A percentile compares a stretch with the other conserved stretches of the same genome.
These are phyloP conservation scores for Colletotrichum sp. DNA, from an alignment of 2,329 filamentous ascomycete species.

Conservation along the genomic window DNA sequence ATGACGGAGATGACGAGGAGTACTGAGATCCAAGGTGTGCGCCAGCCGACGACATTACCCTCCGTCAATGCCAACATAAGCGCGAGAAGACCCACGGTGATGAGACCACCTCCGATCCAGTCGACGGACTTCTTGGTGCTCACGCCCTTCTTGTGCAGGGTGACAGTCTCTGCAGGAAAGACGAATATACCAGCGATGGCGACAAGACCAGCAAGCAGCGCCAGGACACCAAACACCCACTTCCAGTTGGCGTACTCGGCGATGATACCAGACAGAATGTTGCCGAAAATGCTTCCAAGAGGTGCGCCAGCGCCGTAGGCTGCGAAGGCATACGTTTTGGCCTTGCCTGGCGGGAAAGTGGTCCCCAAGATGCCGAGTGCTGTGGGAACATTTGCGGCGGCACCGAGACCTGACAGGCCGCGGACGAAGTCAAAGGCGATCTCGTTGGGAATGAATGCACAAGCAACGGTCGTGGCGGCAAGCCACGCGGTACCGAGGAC, in stretches of 20 bases:
- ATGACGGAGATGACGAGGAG: conserved; percentile 64
- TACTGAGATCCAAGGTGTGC: conserved; percentile 63
- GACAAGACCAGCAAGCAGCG: conserved; percentile 62
- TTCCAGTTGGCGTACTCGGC: conserved; percentile 67
- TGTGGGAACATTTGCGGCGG: conserved; percentile 73
- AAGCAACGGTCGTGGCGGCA: conserved; percentile 60
- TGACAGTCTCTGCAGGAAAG: conserved; percentile 57
- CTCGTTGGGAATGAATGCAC: conserved; percentile 70
- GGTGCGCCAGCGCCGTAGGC: conserved; percentile 69
- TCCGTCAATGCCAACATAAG: conserved; percentile 72
- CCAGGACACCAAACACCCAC: conserved; percentile 71
- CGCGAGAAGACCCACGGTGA: conserved; percentile 66
- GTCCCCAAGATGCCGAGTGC: conserved; percentile 73
- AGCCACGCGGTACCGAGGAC: conserved; percentile 69
- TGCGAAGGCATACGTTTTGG: conserved; percentile 74
- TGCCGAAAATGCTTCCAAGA: conserved; percentile 68
- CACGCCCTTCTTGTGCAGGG: conserved; percentile 27
- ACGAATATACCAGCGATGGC: conserved; percentile 62
- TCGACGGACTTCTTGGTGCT: conserved; percentile 58
- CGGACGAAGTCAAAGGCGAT: conserved; percentile 72
- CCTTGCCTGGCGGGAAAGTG: conserved; percentile 69
- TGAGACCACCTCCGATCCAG: conserved; percentile 68
- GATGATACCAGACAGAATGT: conserved; percentile 67
- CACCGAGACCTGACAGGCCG: conserved; percentile 70
- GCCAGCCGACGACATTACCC: conserved; percentile 73